Conservation (phyloP, 345 rosid genomes). For the Ailanthus altissimus region DNA sequence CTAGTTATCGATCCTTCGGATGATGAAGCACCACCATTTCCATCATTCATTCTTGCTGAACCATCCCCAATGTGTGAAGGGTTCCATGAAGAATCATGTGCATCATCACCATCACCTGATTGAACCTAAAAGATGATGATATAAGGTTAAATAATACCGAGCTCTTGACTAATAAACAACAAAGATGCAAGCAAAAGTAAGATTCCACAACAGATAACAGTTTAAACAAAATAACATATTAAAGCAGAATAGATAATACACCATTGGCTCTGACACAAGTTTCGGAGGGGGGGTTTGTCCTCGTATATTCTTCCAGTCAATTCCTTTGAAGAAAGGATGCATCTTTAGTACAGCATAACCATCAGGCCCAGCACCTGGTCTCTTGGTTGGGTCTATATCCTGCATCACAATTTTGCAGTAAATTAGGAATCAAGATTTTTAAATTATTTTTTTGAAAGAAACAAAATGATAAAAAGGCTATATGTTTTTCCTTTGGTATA, state of each 20-base stretch:
- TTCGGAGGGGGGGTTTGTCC: constrained; percentile 80
- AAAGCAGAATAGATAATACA: constrained; percentile 30
- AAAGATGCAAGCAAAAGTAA: constrained; percentile 10
- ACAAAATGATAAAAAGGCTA: not conserved
- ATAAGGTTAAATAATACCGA: not conserved
- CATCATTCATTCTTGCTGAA: constrained; percentile 54
- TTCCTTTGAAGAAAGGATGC: constrained; percentile 87
- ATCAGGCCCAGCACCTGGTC: constrained; percentile 91
- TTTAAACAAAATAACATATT: not conserved
- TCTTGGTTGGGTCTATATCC: constrained; percentile 87
- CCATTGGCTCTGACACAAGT: constrained; percentile 70
- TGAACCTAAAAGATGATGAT: constrained; percentile 43
- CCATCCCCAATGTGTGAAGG: constrained; percentile 69
- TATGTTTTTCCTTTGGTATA: constrained; percentile 7
- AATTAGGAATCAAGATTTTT: constrained; percentile 6
- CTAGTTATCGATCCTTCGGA: constrained; percentile 75
- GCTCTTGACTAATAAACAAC: not conserved
- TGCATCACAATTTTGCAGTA: constrained; percentile 34
- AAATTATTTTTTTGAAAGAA: not conserved
- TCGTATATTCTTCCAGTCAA: constrained; percentile 83
- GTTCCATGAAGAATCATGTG: constrained; percentile 69
- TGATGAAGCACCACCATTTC: constrained; percentile 45
- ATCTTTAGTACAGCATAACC: constrained; percentile 82
- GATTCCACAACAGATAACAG: constrained; percentile 2
- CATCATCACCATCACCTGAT: constrained; percentile 60